Evolutionary conservation across 768 basidiomycete genomes (phyloP), one percentile per base, ranked within the genome.

Genomic region (Lentinula raphanica): DNA sequence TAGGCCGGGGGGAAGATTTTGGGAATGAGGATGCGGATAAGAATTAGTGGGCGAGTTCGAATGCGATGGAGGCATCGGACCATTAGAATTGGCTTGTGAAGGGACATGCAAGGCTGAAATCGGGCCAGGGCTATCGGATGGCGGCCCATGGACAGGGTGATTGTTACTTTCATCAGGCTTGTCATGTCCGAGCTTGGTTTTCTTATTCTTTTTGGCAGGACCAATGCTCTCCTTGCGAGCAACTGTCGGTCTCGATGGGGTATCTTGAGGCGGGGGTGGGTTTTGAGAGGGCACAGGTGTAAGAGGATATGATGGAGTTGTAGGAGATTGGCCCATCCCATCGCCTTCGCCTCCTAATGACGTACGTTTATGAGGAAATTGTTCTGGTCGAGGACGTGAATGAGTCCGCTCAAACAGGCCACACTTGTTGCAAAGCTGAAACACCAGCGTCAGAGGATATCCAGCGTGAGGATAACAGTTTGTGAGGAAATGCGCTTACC

Each of bases 331-430:
- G 19, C 19, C 19, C 15, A 21, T 17, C 31, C n/a, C 32, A 23
- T 56, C 42, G 12, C 31, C 39, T 45, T 31, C 40, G 3, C 42
- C 54, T 13, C 25, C 32, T 32, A 89, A 73, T 0, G 87, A 86
- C 0, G 87, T 88, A 36, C 88, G 80, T 64, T 88, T 88, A 73
- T 89, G 88, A 5, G 88, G 88, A 68, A 90, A 90, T 64, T 89
- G 88, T 61, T 90, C 88, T 0, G 89, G 89, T 38, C 89, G 76
- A 8, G 88, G 85, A 19, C 87, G 81, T n/a, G 87, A 87, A 69
- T 91, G 89, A 0, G 89, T 91, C 42, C 89, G 81, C 69, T 91
- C 89, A 60, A 90, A 91, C 3, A 91, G 71, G n/a, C 89, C 89
- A 64, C 89, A 91, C 67, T 91, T 91, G 77, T 82, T 82, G 69